Evolutionary conservation across 495 filamentous ascomycete genomes (phyloP), one percentile per base, ranked within the genome.

Genomic region (Penicillium pancosmium): DNA sequence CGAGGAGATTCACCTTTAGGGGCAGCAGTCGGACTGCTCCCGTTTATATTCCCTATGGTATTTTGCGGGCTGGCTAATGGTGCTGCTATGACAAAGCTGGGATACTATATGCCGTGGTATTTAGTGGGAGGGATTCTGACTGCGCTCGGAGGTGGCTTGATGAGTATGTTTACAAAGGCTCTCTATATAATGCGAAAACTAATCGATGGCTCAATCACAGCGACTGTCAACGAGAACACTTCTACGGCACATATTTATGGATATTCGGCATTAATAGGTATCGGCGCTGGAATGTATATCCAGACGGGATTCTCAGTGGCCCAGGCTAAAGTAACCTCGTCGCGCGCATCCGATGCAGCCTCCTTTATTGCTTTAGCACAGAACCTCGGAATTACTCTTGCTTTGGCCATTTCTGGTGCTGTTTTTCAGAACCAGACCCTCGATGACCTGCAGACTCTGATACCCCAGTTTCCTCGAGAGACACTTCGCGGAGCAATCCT

Each of bases 71-170:
- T 86, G 16, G 35, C 65, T 34, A 79, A 81, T 46, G 86, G 87
- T 25, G 72, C 68, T 4, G 55, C 85, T 18, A 77, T 90, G 57
- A 67, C 74, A 5, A 76, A 73, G 38, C 62, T 74, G 16, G 78
- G 78, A 2, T 77, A 79, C 57, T 89, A 89, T 67, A 81, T 82
- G 75, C 82, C 81, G 1, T 83, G 85, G 76, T 90, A 82, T 65
- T 50, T 83, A 4, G 50, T 75, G 2, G 78, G 76, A 2, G 82
- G 82, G 9, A 60, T 76, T 16, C 60, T 86, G 13, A 63, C 76
- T 27, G 43, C 83, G 4, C 64, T 82, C n/a, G 84, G 84, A 18
- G 73, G 76, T 23, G 74, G 78, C 0, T 70, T 87, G 0, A 73
- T 88, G 66, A 79, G 76, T 64, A 78, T 13, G 56, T 44, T 9